Percentiles rank a stretch among this genome's conserved stretches.
phyloP scores from a whole-genome alignment of 2,329 filamentous ascomycete species.

The Endocalyx cinctus region DNA sequence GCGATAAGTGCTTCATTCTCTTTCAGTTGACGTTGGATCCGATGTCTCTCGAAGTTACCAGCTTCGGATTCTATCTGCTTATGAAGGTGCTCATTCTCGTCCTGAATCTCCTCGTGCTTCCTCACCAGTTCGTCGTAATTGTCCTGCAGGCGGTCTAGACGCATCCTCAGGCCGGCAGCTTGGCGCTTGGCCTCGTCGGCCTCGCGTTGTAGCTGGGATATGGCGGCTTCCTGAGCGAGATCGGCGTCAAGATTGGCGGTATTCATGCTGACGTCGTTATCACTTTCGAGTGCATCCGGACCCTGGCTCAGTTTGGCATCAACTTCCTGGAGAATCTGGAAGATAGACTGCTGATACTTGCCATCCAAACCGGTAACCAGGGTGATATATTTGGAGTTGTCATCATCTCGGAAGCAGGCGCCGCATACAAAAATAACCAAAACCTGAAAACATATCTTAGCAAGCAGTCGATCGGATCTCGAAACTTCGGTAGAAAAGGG shows the following conservation, averaged over 20 bases:
- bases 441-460: conserved; percentile 18
- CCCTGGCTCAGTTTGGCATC: conserved; percentile 28
- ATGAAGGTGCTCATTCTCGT: conserved; percentile 54
- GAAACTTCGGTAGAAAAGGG: not conserved
- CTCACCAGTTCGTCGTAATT: conserved; percentile 56
- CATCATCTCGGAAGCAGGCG: conserved; percentile 13
- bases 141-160: conserved; percentile 55
- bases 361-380: conserved; percentile 14
- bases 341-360: conserved; percentile 23
- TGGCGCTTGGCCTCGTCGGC: conserved; percentile 51
- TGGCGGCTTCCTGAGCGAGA: conserved; percentile 52
- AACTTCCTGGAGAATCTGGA: conserved; percentile 33
- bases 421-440: conserved; percentile 19
- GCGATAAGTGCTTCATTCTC: conserved; percentile 70
- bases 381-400: conserved; percentile 19
- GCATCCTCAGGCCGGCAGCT: conserved; percentile 54
- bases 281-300: conserved; percentile 28
- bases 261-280: conserved; percentile 12
- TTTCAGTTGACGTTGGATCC: conserved; percentile 51
- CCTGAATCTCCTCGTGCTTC: conserved; percentile 53
- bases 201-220: conserved; percentile 45
- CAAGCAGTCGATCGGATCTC: not conserved
- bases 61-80: conserved; percentile 51
- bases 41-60: conserved; percentile 44
- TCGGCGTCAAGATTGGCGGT: conserved; percentile 42